Percentiles rank a stretch among this genome's conserved stretches.
phyloP scores from a whole-genome alignment of 2,329 filamentous ascomycete genomes.

The Aureobasidium sp. region DNA sequence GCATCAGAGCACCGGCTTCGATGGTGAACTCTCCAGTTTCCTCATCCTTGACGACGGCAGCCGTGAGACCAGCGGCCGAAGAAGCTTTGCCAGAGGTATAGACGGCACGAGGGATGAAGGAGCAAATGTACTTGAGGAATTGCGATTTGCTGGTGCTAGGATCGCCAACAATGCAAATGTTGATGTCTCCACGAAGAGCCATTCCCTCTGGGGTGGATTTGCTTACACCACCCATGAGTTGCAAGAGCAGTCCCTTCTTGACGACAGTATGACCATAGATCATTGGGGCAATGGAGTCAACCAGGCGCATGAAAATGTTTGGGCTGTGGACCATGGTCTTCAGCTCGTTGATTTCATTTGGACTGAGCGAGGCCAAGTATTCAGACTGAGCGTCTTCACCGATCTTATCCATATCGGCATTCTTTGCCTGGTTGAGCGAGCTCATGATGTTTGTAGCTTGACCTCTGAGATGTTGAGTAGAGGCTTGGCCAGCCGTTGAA shows the following conservation, averaged over 20 bases:
- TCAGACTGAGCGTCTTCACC: slow-evolving; percentile 84
- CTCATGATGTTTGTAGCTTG: slow-evolving; percentile 79
- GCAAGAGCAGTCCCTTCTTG: slow-evolving; percentile 90
- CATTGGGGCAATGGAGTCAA: slow-evolving; percentile 91
- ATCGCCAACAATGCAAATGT: slow-evolving; percentile 96
- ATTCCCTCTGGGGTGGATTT: slow-evolving; percentile 92
- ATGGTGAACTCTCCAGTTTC: slow-evolving; percentile 99
- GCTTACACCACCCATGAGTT: slow-evolving; percentile 91
- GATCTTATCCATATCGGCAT: slow-evolving; percentile 59
- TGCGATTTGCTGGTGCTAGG: slow-evolving; percentile 96
- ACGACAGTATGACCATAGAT: slow-evolving; percentile 96
- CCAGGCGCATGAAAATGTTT: slow-evolving; percentile 86
- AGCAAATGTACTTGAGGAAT: slow-evolving; percentile 96
- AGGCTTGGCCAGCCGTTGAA: slow-evolving; percentile 64
- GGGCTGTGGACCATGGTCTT: slow-evolving; percentile 90
- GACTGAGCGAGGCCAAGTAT: slow-evolving; percentile 77
- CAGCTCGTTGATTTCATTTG: slow-evolving; percentile 82
- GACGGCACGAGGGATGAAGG: slow-evolving; percentile 89
- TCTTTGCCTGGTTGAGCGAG: slow-evolving; percentile 66
- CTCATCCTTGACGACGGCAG: slow-evolving; percentile 94
- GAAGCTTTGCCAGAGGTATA: slow-evolving; percentile 98
- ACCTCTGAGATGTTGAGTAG: slow-evolving; percentile 60
- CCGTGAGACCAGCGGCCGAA: slow-evolving; percentile 92
- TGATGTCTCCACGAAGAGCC: slow-evolving; percentile 93
- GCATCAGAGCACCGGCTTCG: slow-evolving; percentile 94